Base-by-base conservation (phyloP, 2,329 filamentous ascomycete species). In the Lasiodiplodia theobromae region DNA sequence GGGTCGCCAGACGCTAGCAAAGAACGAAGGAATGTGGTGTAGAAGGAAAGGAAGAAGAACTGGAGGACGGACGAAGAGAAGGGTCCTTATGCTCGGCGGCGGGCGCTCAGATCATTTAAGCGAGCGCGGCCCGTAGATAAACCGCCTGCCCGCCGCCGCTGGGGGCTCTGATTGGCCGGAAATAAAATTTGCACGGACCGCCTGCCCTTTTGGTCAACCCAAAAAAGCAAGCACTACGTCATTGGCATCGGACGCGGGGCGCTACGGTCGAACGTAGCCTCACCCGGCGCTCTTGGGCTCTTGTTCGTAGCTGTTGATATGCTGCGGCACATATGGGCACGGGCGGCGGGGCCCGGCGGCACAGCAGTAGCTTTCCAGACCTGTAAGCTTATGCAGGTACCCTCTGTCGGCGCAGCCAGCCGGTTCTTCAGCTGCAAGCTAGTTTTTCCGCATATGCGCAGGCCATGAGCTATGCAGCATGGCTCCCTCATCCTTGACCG, bases 331-430 rank as follows among this genome's bases (percentile, higher is more conserved):
- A 18, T 21, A 47, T 18, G n/a, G 44, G 8, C 44, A 21, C 44
- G n/a, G 10, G 7, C 10, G n/a, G 53, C 7, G 8, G 16, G 25
- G 53, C 3, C 6, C 18, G 25, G 34, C 23, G 38, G 38, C 58
- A 16, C n/a, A 8, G 54, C 37, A 37, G 34, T 28, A 34, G 25
- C 23, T 40, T 21, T 58, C 25, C n/a, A 58, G 34, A 7, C 4
- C 25, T 16, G n/a, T 16, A 21, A 38, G 58, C 58, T 58, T 31
- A 23, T 47, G 58, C 58, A 63, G 58, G 58, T 63, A 63, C 58
- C 58, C 58, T 63, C 58, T 21, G 37, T 14, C n/a, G 40, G 54
- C 31, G n/a, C 34, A 12, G 54, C 54, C 54, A 23, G 21, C 34
- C 54, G 54, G 54, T 14, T 21, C 31, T 12, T 16, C 25, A 56